Conservation (phyloP, 1,284 basidiomycete species). For the Boletellus deceptivus region DNA sequence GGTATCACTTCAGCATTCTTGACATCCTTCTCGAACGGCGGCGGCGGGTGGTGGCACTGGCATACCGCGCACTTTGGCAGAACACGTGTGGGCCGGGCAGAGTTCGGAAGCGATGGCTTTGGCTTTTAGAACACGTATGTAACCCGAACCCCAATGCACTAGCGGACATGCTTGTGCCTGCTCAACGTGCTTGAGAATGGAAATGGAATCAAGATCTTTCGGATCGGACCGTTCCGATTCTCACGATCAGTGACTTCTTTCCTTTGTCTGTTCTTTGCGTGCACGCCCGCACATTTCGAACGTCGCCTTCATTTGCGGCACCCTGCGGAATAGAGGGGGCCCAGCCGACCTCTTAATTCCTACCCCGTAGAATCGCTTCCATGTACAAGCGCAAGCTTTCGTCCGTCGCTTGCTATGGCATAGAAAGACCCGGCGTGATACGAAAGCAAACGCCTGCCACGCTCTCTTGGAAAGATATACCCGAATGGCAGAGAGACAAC, state of each 20-base stretch:
- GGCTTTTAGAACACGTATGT: conserved; percentile 19
- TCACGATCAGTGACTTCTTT: conserved; percentile 6
- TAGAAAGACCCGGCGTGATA: background rate
- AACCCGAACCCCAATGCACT: conserved; percentile 16
- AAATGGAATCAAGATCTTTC: conserved; percentile 31
- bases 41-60: background rate
- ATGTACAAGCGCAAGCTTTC: conserved; percentile 21
- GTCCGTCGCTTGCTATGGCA: conserved; percentile 10
- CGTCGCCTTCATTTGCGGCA: conserved; percentile 7
- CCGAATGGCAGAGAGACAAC: conserved; percentile 73
- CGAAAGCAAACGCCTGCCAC: conserved; percentile 31
- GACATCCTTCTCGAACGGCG: background rate
- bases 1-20: background rate
- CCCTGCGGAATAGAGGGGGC: conserved; percentile 1
- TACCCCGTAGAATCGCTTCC: background rate
- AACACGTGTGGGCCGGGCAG: conserved; percentile 14
- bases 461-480: conserved; percentile 61
- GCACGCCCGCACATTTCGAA: background rate
- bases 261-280: background rate
- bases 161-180: conserved; percentile 14
- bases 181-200: conserved; percentile 26
- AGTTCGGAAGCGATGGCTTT: conserved; percentile 28
- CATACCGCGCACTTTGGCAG: background rate
- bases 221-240: conserved; percentile 11
- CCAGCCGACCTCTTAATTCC: background rate